A percentile compares a stretch with the other conserved stretches of the same genome.
These are phyloP conservation scores for Eimeria nieschulzi DNA, from an alignment of 169 alveolate species.

Conservation along the genomic window DNA sequence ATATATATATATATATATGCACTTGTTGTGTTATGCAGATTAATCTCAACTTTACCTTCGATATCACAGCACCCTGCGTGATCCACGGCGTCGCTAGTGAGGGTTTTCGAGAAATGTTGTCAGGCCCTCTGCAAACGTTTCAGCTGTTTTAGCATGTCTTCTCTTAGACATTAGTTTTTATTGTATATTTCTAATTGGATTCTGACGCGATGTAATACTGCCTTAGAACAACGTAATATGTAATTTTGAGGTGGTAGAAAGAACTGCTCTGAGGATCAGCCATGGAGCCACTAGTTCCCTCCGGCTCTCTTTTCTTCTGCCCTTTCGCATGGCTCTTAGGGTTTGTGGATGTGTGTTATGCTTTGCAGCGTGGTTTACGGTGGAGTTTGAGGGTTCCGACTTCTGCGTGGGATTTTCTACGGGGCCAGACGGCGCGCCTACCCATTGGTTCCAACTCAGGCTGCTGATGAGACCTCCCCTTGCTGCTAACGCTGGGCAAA, in stretches of 20 bases:
- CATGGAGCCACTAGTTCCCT: no score
- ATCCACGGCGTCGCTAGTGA: conserved; percentile 1
- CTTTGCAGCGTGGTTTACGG: conserved; percentile 73
- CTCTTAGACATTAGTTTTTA: background rate
- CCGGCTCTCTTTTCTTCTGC: no score
- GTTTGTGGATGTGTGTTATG: no score
- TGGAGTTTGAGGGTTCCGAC: conserved; percentile 63
- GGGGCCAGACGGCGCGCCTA: conserved; percentile 61
- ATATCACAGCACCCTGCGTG: background rate
- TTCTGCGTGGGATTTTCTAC: conserved; percentile 44
- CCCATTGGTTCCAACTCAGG: conserved; percentile 79
- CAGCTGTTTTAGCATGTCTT: no score
- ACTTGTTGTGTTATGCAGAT: background rate
- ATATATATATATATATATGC: background rate
- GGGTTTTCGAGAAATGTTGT: background rate
- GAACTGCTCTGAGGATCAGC: no score
- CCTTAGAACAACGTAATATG: no score
- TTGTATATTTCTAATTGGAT: background rate
- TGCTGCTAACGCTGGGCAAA: conserved; percentile 80
- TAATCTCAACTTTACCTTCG: background rate
- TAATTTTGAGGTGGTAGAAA: no score
- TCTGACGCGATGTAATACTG: no score
- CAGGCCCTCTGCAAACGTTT: no score
- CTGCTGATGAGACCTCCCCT: conserved; percentile 74
- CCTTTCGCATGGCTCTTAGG: no score